Evolutionary conservation across 2,329 filamentous ascomycete genomes (phyloP).

Genomic region (Fusarium sp.): DNA sequence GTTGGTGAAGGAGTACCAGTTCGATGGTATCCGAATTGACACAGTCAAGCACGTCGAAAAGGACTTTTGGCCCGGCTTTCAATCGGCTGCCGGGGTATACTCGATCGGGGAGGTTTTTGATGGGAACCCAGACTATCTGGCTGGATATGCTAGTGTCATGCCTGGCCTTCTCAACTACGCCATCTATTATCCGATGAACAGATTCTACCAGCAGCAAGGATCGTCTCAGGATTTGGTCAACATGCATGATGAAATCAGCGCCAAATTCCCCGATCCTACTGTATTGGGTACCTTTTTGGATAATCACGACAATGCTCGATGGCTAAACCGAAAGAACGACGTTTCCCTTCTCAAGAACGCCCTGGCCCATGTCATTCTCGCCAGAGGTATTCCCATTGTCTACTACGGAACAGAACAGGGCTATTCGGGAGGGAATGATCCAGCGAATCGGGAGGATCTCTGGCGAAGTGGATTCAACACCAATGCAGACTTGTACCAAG

Average conservation of each 20-base stretch:
- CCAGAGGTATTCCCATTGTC: conserved; percentile 71
- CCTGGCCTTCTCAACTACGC: conserved; percentile 73
- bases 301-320: conserved; percentile 70
- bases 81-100: conserved; percentile 67
- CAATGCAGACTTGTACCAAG: conserved; percentile 21
- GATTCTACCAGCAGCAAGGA: conserved; percentile 53
- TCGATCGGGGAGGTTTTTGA: conserved; percentile 71
- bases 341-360: conserved; percentile 69
- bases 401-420: conserved; percentile 76
- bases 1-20: conserved; percentile 69
- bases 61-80: conserved; percentile 68
- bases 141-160: conserved; percentile 65
- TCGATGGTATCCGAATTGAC: conserved; percentile 72
- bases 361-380: conserved; percentile 70
- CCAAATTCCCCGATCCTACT: conserved; percentile 46
- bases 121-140: conserved; percentile 62
- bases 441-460: conserved; percentile 67
- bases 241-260: conserved; percentile 52
- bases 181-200: conserved; percentile 55
- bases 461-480: conserved; percentile 65
- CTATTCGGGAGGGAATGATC: conserved; percentile 60
- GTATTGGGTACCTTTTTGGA: conserved; percentile 63
- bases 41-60: conserved; percentile 72
- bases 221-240: conserved; percentile 54
- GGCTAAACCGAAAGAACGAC: conserved; percentile 64